Evolutionary conservation across 768 basidiomycete species (phyloP), one percentile per base, ranked within the genome.

Genomic region (Serendipita sp.): DNA sequence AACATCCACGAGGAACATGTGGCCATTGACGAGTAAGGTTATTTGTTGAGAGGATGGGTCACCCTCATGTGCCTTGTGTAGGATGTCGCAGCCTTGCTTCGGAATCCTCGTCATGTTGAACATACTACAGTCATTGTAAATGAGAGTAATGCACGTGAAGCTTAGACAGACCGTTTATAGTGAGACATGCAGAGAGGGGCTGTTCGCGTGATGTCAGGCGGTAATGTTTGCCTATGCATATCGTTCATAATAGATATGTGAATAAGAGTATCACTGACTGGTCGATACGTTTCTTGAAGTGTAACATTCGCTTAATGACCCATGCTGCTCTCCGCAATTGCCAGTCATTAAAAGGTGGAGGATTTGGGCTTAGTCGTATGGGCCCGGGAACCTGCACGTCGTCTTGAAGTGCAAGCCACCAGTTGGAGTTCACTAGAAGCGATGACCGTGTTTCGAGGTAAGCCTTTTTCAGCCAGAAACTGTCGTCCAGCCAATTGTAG

Each of bases 401-500:
- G 67, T 94, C 85, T 47, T 79, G 76, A 72, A 93, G 88, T 2
- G 90, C 78, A 28, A 96, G 77, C 94, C 94, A 97, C 93, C 93
- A 97, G 71, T 96, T 97, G 2, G 92, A 94, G 73, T 97, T 87
- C 68, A 98, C 75, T 64, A 89, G 78, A 10, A 98, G 76, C 0
- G 94, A 92, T 0, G 83, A 82, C 36, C 94, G 81, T 85, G 86
- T 91, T 74, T 89, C 86, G 58, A 88, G 84, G 73, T 98, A 98
- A 0, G 90, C 84, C 69, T 87, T 86, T 69, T 86, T 83, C 65
- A 83, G 75, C 95, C 94, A 97, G 68, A 95, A 85, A 65, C 89
- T 91, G 72, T 97, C 93, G 68, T 94, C 83, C 10, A 98, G 81
- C 94, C 94, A 98, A 72, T 95, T 96, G 72, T 85, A 78, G 0